Conservation (phyloP, 139 green algal genomes). For the Coccomyxa sp. region DNA sequence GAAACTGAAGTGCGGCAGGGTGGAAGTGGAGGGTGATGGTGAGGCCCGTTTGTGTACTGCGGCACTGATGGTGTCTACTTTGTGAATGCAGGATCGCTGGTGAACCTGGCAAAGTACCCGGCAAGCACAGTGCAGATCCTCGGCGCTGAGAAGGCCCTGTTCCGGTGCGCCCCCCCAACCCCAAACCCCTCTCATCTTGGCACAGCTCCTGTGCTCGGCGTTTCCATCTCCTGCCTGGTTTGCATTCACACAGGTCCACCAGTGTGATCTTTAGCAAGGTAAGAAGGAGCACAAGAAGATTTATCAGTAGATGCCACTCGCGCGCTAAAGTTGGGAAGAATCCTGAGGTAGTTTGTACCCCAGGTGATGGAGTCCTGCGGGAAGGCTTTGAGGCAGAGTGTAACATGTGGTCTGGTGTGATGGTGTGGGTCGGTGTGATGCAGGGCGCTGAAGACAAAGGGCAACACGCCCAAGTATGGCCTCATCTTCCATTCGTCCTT, state of each 20-base stretch:
- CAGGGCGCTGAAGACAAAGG: conserved; percentile 96
- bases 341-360: too few species aligned
- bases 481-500: conserved; percentile 99
- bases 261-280: conserved; percentile 41
- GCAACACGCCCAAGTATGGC: conserved; percentile 99
- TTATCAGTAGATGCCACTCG: too few species aligned
- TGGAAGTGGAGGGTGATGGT: too few species aligned
- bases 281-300: too few species aligned
- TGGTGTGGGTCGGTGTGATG: conserved; percentile 22
- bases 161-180: conserved; percentile 46
- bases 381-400: too few species aligned
- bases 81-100: conserved; percentile 74
- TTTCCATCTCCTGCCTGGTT: conserved; percentile 17
- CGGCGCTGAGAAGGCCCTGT: conserved; percentile 99
- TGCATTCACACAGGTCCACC: conserved; percentile 55
- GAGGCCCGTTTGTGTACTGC: neutral
- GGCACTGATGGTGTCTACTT: neutral
- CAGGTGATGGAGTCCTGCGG: too few species aligned
- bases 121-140: conserved; percentile 98
- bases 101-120: conserved; percentile 98
- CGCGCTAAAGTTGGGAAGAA: too few species aligned
- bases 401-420: too few species aligned
- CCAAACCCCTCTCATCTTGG: neutral
- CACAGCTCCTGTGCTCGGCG: neutral
- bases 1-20: neutral